phyloP scores from a whole-genome alignment of 1,284 basidiomycete genomes.

The Leccinum fallax region DNA sequence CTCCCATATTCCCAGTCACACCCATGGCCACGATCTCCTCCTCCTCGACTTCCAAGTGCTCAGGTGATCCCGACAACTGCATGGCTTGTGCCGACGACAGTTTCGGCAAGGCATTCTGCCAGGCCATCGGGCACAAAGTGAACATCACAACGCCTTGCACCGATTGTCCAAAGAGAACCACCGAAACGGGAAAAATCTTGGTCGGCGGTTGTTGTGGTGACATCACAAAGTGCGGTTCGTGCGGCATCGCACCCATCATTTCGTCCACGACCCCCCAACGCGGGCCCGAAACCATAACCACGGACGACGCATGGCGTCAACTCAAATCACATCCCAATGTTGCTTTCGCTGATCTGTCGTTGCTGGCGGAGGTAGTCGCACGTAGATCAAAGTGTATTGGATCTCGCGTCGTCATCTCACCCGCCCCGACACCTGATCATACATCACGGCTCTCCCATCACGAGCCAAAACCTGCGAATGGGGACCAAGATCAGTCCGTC shows the following conservation, averaged over 20 bases:
- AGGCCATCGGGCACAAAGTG: slow-evolving; percentile 66
- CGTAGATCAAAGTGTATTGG: slow-evolving; percentile 79
- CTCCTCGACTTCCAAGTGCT: slow-evolving; percentile 39
- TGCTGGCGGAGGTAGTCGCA: slow-evolving; percentile 88
- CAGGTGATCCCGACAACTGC: slow-evolving; percentile 70
- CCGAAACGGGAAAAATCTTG: slow-evolving; percentile 27
- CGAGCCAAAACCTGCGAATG: slow-evolving; percentile 11
- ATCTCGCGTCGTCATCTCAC: slow-evolving; percentile 67
- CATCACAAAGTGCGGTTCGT: slow-evolving; percentile 33
- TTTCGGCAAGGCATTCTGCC: slow-evolving; percentile 87
- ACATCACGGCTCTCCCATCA: slow-evolving; percentile 18
- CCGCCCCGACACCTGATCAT: slow-evolving; percentile 53
- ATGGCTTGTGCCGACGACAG: slow-evolving; percentile 77
- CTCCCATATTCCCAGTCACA: slow-evolving; percentile 56
- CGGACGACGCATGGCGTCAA: slow-evolving; percentile 83
- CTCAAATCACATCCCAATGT: slow-evolving; percentile 89
- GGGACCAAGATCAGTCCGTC: slow-evolving; percentile 37
- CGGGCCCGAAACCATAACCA: slow-evolving; percentile 65
- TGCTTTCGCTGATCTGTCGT: slow-evolving; percentile 75
- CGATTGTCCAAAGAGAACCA: slow-evolving; percentile 48
- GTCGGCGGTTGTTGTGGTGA: slow-evolving; percentile 38
- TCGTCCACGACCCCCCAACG: slow-evolving; percentile 28
- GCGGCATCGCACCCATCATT: slow-evolving; percentile 37
- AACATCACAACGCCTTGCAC: slow-evolving; percentile 51
- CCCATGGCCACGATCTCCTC: slow-evolving; percentile 27